These are phyloP conservation scores for Neonectria punicea DNA, from an alignment of 2,329 filamentous ascomycete species.

Conservation along the genomic window DNA sequence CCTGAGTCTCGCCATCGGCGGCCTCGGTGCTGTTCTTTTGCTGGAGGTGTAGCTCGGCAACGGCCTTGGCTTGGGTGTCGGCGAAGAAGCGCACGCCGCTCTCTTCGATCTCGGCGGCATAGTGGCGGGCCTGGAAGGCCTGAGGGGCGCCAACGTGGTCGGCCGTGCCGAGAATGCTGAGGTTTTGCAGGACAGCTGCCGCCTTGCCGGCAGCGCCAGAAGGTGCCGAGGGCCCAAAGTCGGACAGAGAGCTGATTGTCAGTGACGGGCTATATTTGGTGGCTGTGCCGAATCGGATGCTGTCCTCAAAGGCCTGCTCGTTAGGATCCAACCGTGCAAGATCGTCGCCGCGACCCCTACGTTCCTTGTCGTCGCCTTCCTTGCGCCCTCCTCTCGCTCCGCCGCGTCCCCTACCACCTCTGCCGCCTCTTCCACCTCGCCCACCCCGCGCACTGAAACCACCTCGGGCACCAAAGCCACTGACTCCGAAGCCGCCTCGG, in stretches of 20 bases:
- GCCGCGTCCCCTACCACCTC: constrained; percentile 25
- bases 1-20: constrained; percentile 22
- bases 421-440: constrained; percentile 21
- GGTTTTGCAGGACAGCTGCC: constrained; percentile 50
- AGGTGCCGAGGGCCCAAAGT: constrained; percentile 46
- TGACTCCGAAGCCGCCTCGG: constrained; percentile 14
- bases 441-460: constrained; percentile 28
- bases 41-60: constrained; percentile 47
- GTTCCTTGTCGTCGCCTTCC: constrained; percentile 41
- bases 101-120: constrained; percentile 46
- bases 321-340: constrained; percentile 45
- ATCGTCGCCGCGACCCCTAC: constrained; percentile 37
- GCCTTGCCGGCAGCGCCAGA: constrained; percentile 42
- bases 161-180: constrained; percentile 50
- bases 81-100: constrained; percentile 43
- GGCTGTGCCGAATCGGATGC: constrained; percentile 49
- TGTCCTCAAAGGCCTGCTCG: constrained; percentile 49
- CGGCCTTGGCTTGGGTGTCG: constrained; percentile 40
- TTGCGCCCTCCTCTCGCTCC: constrained; percentile 34
- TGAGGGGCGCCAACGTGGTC: constrained; percentile 48
- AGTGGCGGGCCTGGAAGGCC: constrained; percentile 44
- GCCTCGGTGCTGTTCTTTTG: constrained; percentile 37
- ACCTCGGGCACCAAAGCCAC: constrained; percentile 3
- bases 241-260: constrained; percentile 45
- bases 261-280: constrained; percentile 48